Evolutionary conservation across 2,329 filamentous ascomycete species (phyloP), one percentile per base, ranked within the genome.

Genomic region (Sphaerostilbella broomeana): DNA sequence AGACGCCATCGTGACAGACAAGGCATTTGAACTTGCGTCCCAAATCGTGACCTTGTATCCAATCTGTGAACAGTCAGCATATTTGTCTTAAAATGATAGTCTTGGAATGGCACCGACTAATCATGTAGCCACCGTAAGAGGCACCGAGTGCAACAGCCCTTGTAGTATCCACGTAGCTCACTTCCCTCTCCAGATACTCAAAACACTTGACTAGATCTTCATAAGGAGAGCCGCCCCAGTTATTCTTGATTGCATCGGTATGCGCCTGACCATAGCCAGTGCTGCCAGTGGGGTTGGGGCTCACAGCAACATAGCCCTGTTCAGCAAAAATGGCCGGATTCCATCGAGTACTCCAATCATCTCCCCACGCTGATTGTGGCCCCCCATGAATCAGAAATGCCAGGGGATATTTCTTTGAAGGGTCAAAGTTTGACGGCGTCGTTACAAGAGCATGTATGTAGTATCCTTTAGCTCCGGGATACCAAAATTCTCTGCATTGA

Each of bases 211-310:
- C 84, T 13, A 95, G 70, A 55, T 95, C 89, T 20, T 84, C 62
- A 58, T 94, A 95, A 0, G 89, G 89, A 25, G 77, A 72, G 5
- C 86, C 86, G 47, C 88, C 89, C 89, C 89, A 95, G 48, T 94
- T 73, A 40, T 79, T 72, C 35, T 76, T 69, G 53, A 95, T 94
- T 0, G 78, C 82, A 55, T 94, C 79, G 21, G 79, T 78, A 40
- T 90, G 75, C 21, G 74, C 72, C 63, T 90, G 83, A 5, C 87
- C 87, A 52, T 88, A 94, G 3, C 86, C 84, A 5, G 85, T 88
- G 52, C 79, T 85, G 13, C 87, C 87, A 0, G 86, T 92, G 7
- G 85, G 85, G 57, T 94, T 94, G 8, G 86, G 85, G 35, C 79
- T 73, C 32, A 94, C 78, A 16, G 84, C 85, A 4, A 94, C 74